A percentile compares a stretch with the other conserved stretches of the same genome.
Conservation (phyloP, 768 basidiomycete species). For the Boletus fagicola region DNA sequence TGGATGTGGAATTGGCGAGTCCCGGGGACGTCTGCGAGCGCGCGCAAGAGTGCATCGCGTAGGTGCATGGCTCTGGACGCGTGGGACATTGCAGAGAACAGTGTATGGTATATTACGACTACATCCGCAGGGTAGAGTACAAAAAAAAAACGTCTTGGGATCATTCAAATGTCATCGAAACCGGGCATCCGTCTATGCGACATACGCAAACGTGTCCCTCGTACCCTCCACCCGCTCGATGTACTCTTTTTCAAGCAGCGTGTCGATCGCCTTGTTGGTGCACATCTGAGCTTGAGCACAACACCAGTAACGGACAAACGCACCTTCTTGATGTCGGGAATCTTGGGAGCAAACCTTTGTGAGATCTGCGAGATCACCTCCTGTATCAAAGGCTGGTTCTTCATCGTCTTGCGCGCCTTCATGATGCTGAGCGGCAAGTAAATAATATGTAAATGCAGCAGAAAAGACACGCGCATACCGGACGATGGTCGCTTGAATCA, state of each 20-base stretch:
- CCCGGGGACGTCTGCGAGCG: slow-evolving; percentile 58
- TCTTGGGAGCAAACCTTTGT: slow-evolving; percentile 86
- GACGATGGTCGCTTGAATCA: slow-evolving; percentile 93
- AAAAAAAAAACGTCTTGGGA: background rate
- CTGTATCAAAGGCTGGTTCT: slow-evolving; percentile 86
- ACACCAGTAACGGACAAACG: background rate
- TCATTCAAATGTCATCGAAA: slow-evolving; percentile 1
- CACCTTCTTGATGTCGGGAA: slow-evolving; percentile 96
- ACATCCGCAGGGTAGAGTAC: slow-evolving; percentile 15
- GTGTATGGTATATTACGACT: slow-evolving; percentile 23
- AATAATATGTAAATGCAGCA: background rate
- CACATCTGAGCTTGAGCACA: background rate
- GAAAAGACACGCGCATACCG: slow-evolving; percentile 38
- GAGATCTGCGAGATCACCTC: slow-evolving; percentile 90
- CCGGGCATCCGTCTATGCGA: slow-evolving; percentile 27
- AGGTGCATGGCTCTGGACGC: slow-evolving; percentile 40
- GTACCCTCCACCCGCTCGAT: slow-evolving; percentile 91
- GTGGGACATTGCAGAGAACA: slow-evolving; percentile 13
- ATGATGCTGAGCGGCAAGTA: slow-evolving; percentile 61
- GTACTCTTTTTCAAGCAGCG: slow-evolving; percentile 94
- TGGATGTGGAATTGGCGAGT: slow-evolving; percentile 73
- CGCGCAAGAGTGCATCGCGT: slow-evolving; percentile 59
- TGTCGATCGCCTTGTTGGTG: slow-evolving; percentile 77
- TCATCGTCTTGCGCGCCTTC: slow-evolving; percentile 95
- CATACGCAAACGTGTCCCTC: slow-evolving; percentile 64